Base-by-base conservation (phyloP, 176 grass and related monocot species). In the Puccinellia tenuiflora region DNA sequence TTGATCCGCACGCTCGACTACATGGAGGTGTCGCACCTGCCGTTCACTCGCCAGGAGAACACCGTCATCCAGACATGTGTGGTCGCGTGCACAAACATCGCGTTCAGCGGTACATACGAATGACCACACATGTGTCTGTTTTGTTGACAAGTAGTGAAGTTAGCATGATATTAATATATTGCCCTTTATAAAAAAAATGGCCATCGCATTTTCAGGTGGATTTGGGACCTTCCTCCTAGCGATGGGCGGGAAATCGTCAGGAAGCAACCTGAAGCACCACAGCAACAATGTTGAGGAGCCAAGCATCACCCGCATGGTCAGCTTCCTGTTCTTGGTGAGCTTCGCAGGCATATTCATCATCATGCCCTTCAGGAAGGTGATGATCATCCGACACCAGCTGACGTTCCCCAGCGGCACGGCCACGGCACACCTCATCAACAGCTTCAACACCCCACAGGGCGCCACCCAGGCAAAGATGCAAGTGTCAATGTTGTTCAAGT, bases 341-440 rank as follows among this genome's bases (percentile, higher is more conserved):
- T 94, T 94, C 14, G 55, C 81, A 3, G 92, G 92, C n/a, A 38
- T 94, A n/a, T 91, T 91, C 74, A 55, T 90, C 13, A 50, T 88
- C 39, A 78, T 94, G 48, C 88, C 88, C 5, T 64, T 88, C 34
- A 65, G 88, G 48, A 94, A 91, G 88, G 75, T 80, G 45, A 90
- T 94, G 90, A 90, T 94, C 72, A 63, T 94, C 64, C 81, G 78
- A 10, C 90, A 94, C 67, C 66, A 39, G 34, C 30, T 94, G 30
- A 92, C 90, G 9, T 94, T 68, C 79, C 92, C 92, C 21, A 94
- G 83, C 21, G 92, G 87, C 30, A 87, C 81, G 0, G 89, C 92
- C 16, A 94, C 92, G 0, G 87, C 92, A 21, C 87, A 94, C 42
- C 60, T 94, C 24, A 94, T 94, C 68, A 94, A 94, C 34, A 89